Conservation (phyloP, 2,329 filamentous ascomycete species). For the Monosporascus sp. region DNA sequence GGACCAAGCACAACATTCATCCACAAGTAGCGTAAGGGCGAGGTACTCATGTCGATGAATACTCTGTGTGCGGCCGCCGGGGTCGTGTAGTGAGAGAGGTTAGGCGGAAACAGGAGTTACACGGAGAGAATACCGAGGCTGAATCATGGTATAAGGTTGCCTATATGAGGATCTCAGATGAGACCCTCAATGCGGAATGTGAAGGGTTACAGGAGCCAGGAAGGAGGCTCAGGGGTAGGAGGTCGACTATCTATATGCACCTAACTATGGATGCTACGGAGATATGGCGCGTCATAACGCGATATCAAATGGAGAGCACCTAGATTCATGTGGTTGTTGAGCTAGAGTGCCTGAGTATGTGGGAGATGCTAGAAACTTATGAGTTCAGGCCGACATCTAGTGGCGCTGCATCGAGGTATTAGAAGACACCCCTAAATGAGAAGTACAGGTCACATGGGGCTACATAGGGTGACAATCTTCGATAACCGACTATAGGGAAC, state of each 20-base stretch:
- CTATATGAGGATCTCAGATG: constrained; percentile 34
- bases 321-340: no score
- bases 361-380: no score
- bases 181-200: constrained; percentile 30
- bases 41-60: constrained; percentile 34
- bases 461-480: neutral
- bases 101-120: constrained; percentile 35
- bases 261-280: constrained; percentile 4
- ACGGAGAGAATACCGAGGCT: constrained; percentile 30
- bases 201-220: constrained; percentile 20
- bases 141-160: constrained; percentile 29
- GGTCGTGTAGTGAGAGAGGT: constrained; percentile 37
- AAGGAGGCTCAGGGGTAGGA: constrained; percentile 1
- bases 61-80: constrained; percentile 41
- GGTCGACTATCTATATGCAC: no score
- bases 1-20: constrained; percentile 26
- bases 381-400: no score
- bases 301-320: no score
- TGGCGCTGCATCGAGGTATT: no score
- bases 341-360: no score
- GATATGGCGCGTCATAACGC: neutral
- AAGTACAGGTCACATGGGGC: neutral
- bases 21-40: constrained; percentile 28
- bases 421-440: neutral
- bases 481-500: neutral